Percentiles rank a stretch among this genome's conserved stretches.
Evolutionary conservation across 129 eudicot species (phyloP).

Genomic region (Chrysanthemum seticuspe): DNA sequence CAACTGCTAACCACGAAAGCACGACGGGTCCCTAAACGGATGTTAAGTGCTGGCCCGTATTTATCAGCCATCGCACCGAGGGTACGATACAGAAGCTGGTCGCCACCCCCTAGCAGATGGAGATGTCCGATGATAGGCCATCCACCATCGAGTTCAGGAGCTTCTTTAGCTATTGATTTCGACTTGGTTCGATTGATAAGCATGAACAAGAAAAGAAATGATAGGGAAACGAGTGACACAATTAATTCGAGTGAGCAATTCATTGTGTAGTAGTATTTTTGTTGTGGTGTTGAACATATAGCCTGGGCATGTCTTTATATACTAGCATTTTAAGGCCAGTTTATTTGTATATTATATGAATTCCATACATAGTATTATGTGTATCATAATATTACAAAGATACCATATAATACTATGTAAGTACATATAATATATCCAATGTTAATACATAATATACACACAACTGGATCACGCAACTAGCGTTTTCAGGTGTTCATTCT

Average conservation of each 20-base stretch:
- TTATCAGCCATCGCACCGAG: slow-evolving; percentile 32
- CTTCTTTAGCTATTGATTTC: background rate
- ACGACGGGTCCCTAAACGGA: slow-evolving; percentile 27
- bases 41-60: slow-evolving; percentile 35
- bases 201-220: slow-evolving; percentile 3
- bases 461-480: no score
- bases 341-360: background rate
- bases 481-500: no score
- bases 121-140: slow-evolving; percentile 45
- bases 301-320: background rate
- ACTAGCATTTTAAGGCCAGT: background rate
- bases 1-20: slow-evolving; percentile 31
- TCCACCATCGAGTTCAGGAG: slow-evolving; percentile 32
- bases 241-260: slow-evolving; percentile 17
- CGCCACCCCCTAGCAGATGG: slow-evolving; percentile 23
- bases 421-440: no score
- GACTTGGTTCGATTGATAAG: background rate
- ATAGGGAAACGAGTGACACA: slow-evolving; percentile 1
- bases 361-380: no score
- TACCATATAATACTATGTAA: no score
- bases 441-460: no score
- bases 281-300: background rate
- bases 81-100: slow-evolving; percentile 24
- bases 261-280: background rate
- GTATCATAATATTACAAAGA: no score